Percentiles rank a stretch among this genome's conserved stretches.
Evolutionary conservation across 495 filamentous ascomycete genomes (phyloP).

Genomic region (Achaetomiella virescens): DNA sequence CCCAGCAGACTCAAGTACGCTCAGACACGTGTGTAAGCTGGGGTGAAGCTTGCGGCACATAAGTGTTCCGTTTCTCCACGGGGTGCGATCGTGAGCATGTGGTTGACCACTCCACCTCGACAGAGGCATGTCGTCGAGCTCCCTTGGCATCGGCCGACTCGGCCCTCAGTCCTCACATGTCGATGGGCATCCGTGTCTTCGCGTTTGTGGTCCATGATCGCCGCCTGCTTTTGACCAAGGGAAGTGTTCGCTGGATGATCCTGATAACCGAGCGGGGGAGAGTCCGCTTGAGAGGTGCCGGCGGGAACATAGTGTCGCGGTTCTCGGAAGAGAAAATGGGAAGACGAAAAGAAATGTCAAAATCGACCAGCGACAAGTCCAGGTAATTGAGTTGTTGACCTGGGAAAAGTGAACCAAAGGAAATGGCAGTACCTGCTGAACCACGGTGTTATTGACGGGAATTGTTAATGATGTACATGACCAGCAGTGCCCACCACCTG

Average conservation of each 20-base stretch:
- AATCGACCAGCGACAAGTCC: conserved; percentile 7
- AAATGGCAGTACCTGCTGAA: conserved; percentile 11
- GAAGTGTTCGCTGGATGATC: conserved; percentile 15
- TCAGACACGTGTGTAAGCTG: too few species aligned
- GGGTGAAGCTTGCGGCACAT: too few species aligned
- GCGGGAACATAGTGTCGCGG: conserved; percentile 2
- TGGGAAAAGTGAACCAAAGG: background rate
- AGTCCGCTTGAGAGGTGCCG: conserved; percentile 9
- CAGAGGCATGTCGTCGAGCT: too few species aligned
- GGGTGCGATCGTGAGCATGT: too few species aligned
- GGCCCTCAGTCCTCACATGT: background rate
- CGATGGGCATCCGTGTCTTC: conserved; percentile 16
- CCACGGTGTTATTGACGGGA: background rate
- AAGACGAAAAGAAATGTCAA: background rate
- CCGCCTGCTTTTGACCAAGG: conserved; percentile 15
- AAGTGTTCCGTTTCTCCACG: too few species aligned
- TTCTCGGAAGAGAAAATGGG: background rate
- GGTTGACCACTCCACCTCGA: too few species aligned
- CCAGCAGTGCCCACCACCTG: background rate
- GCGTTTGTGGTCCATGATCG: conserved; percentile 18
- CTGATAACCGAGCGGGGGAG: conserved; percentile 17
- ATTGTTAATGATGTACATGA: conserved; percentile 1
- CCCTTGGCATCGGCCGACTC: too few species aligned
- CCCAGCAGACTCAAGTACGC: too few species aligned
- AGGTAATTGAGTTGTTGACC: too few species aligned